Conservation (phyloP, 2,329 filamentous ascomycete genomes). For the Zasmidium angulare region DNA sequence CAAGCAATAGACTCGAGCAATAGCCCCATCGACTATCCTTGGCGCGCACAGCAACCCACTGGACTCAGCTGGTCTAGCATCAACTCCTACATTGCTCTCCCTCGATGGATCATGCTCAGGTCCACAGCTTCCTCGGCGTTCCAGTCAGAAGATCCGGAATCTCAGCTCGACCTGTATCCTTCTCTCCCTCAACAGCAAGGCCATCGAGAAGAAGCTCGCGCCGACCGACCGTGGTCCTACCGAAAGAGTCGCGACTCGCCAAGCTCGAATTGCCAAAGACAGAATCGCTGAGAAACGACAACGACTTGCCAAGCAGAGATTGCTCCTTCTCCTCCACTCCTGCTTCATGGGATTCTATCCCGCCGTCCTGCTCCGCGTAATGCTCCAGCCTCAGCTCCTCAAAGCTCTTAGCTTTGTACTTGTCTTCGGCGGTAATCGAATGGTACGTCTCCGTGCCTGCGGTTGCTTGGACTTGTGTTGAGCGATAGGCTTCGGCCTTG, state of each 20-base stretch:
- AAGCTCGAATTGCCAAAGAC: neutral
- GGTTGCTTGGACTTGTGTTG: too few species aligned
- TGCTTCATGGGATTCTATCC: neutral
- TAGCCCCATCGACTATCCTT: too few species aligned
- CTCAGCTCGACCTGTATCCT: too few species aligned
- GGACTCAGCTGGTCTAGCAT: neutral
- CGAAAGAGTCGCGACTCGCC: neutral
- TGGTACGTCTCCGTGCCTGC: slow-evolving; percentile 53
- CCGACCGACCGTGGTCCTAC: neutral
- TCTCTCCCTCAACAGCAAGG: too few species aligned
- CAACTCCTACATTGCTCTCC: neutral
- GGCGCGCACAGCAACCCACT: neutral
- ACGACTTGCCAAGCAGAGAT: neutral
- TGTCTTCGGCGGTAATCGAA: slow-evolving; percentile 71
- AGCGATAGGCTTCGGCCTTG: neutral
- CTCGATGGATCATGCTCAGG: neutral
- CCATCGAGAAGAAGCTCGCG: too few species aligned
- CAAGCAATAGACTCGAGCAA: too few species aligned
- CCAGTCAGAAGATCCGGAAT: neutral
- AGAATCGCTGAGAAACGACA: neutral
- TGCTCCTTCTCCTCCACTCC: neutral
- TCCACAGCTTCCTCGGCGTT: neutral
- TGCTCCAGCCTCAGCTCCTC: slow-evolving; percentile 68
- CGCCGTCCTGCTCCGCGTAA: slow-evolving; percentile 50
- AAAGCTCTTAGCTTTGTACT: slow-evolving; percentile 82